Evolutionary conservation across 2,329 filamentous ascomycete genomes (phyloP).

Genomic region (Sordariomycetes sp.): DNA sequence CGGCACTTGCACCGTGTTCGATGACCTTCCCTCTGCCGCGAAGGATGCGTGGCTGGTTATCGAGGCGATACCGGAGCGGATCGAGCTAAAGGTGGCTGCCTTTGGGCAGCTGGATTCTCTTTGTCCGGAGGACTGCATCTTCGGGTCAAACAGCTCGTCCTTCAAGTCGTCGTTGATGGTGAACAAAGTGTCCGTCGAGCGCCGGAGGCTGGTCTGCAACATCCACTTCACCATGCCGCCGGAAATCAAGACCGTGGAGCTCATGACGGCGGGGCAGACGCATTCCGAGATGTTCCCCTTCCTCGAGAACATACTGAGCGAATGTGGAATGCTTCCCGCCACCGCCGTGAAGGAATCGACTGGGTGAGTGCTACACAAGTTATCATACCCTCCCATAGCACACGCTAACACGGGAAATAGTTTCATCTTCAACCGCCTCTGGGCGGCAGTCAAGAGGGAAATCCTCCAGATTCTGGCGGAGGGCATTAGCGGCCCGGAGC

Average conservation of each 20-base stretch:
- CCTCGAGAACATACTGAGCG: constrained; percentile 24
- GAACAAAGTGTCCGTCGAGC: constrained; percentile 22
- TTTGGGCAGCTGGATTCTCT: constrained; percentile 33
- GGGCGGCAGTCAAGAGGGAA: constrained; percentile 46
- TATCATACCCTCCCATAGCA: background rate
- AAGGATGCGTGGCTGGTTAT: constrained; percentile 39
- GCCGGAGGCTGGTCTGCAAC: constrained; percentile 30
- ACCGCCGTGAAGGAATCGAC: constrained; percentile 35
- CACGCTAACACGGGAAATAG: background rate
- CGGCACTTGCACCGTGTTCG: constrained; percentile 20
- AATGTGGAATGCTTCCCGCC: constrained; percentile 29
- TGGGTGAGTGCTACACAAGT: constrained; percentile 13
- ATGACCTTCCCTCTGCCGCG: constrained; percentile 27
- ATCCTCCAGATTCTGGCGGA: constrained; percentile 35
- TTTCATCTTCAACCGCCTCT: constrained; percentile 44
- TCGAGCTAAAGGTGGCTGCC: constrained; percentile 34
- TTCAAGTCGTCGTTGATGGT: constrained; percentile 40
- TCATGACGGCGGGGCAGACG: constrained; percentile 41
- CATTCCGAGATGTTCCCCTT: constrained; percentile 30
- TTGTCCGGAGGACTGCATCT: constrained; percentile 31
- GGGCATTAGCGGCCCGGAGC: constrained; percentile 33
- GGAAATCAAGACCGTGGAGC: constrained; percentile 32
- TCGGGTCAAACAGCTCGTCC: constrained; percentile 40
- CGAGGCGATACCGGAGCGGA: constrained; percentile 39
- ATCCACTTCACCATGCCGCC: constrained; percentile 42